Evolutionary conservation across 2,329 filamentous ascomycete genomes (phyloP), one percentile per base, ranked within the genome.

Genomic region (Waltergamsia citrina): DNA sequence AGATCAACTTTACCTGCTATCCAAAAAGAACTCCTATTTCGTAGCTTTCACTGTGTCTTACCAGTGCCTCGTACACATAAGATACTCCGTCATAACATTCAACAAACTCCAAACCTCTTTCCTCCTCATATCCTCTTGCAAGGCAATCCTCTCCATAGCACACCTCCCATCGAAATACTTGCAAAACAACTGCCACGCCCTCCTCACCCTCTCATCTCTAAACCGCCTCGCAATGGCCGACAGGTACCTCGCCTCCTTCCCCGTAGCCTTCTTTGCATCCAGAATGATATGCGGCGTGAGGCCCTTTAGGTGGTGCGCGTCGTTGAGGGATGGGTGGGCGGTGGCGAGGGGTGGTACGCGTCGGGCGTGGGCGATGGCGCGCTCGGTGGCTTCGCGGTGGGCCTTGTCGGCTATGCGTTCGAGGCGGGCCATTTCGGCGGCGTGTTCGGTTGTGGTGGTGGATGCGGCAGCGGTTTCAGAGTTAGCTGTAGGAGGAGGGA

Each of bases 81-180:
- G 50, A 54, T 80, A 73, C 50, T 85, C 81, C 42, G 74, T 71
- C 68, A 81, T 78, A n/a, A 63, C 60, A 26, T 69, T 70, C 36
- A 83, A 54, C 35, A 79, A 62, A 30, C 73, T 71, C 65, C 83
- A 87, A 11, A 86, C 70, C 45, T 84, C 80, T 59, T 90, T 93
- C 37, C 86, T 69, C 63, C 92, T 94, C 62, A 93, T 71, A 6
- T 84, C 83, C 59, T 95, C 86, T 37, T 81, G 72, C n/a, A 92
- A 63, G 2, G 83, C 76, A 43, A 98, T 82, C 46, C 88, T 79
- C 60, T 98, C 92, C 39, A 96, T 66, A 3, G 88, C 81, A 50
- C 82, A 79, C 37, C 71, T 73, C 1, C 92, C 92, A 53, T 96
- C 88, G 46, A 96, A 85, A 56, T 95, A 92, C 54, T 83, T 85